Base-by-base conservation (phyloP, 2,329 filamentous ascomycete species). In the Diaporthe eres region DNA sequence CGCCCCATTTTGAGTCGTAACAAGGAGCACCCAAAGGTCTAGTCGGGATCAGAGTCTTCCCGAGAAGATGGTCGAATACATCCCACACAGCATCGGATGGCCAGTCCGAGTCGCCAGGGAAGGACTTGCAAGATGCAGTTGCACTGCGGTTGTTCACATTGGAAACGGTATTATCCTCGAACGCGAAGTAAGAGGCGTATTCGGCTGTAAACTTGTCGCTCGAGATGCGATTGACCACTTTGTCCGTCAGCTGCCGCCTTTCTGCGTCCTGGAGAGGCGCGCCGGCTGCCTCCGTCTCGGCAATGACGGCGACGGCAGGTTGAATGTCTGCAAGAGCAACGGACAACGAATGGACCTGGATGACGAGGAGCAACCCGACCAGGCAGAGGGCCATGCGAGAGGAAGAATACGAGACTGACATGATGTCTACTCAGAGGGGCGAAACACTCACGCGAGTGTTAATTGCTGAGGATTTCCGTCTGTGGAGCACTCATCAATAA, bases 101-200 rank as follows among this genome's bases (percentile, higher is more conserved):
- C 90, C 91, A 93, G 79, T 85, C 87, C 0, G 77, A n/a, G 74
- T 91, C 88, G n/a, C 86, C 86, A 0, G 90, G 90, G 34, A 78
- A 75, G 12, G 77, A 61, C 70, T 79, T 80, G 77, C 80, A 80
- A 15, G 60, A 1, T 7, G 44, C n/a, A 53, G 19, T 19, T 44
- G 31, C 6, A 17, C 17, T 5, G 13, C 22, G 47, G 5, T n/a
- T 34, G 25, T 17, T 49, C 6, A n/a, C 28, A 9, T 17, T 37
- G 6, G 71, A 37, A 2, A 42, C 9, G 28, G 17, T 9, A n/a
- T 25, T 60, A 42, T 70, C 61, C 3, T 25, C 72, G 39, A 74
- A 74, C 1, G 57, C 63, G 61, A 74, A 74, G 6, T 70, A 55
- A 1, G 61, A 49, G 19, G 65, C 39, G 25, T 60, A 28, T 6